phyloP scores from a whole-genome alignment of 148 eudicot species.

The Fallopia convolvulus region DNA sequence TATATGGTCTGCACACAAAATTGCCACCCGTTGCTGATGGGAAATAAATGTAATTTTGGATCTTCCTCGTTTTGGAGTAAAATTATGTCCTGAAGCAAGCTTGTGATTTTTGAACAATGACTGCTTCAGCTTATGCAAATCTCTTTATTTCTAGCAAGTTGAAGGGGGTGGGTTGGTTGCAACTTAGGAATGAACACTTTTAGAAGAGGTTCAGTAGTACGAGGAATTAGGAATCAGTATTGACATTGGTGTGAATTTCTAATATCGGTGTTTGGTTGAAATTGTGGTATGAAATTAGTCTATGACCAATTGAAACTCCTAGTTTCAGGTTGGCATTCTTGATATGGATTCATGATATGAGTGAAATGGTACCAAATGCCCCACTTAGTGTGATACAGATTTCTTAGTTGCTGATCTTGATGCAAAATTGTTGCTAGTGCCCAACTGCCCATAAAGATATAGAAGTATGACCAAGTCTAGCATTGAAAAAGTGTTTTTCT shows the following conservation, averaged over 20 bases:
- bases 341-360: too few species aligned
- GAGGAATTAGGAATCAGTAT: not conserved
- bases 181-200: not conserved
- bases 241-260: not conserved
- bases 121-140: not conserved
- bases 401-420: not conserved
- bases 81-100: not conserved
- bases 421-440: not conserved
- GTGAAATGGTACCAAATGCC: not conserved
- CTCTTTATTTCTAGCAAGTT: not conserved
- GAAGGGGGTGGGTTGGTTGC: not conserved
- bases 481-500: not conserved
- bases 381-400: not conserved
- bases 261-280: not conserved
- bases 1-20: not conserved
- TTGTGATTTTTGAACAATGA: not conserved
- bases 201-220: not conserved
- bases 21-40: not conserved
- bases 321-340: too few species aligned
- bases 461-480: not conserved
- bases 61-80: not conserved
- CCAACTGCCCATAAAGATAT: not conserved
- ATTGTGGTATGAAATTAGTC: not conserved
- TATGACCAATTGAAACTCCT: too few species aligned
- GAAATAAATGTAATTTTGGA: not conserved